These are phyloP conservation scores for Piper longum DNA, from an alignment of 164 flowering plant species.

Conservation along the genomic window DNA sequence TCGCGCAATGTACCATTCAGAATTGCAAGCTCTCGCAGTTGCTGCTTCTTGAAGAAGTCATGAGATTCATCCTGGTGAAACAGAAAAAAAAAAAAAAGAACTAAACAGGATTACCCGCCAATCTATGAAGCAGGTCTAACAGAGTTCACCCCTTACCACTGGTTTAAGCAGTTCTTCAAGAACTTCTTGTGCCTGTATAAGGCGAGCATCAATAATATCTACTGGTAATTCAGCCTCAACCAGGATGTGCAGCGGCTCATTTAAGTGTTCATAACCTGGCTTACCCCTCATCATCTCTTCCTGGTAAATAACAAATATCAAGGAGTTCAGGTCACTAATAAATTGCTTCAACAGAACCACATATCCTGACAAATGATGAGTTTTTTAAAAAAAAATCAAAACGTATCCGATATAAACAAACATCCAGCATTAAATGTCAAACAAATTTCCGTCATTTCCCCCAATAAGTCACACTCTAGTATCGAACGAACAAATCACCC, in stretches of 20 bases:
- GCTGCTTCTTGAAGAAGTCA: conserved; percentile 87
- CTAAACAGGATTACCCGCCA: background rate
- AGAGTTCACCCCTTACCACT: conserved; percentile 26
- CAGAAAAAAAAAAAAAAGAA: background rate
- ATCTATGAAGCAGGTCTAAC: background rate
- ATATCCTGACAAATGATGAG: background rate
- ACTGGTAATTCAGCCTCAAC: conserved; percentile 89
- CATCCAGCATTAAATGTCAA: too few species aligned
- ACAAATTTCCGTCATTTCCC: too few species aligned
- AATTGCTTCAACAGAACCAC: background rate
- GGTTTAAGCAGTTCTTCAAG: conserved; percentile 85
- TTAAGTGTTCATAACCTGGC: conserved; percentile 87
- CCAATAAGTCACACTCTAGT: too few species aligned
- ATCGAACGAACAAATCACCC: too few species aligned
- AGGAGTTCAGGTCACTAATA: background rate
- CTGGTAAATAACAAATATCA: conserved; percentile 16
- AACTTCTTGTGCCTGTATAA: conserved; percentile 84
- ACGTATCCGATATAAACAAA: too few species aligned
- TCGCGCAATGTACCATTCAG: conserved; percentile 91
- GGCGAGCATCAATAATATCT: conserved; percentile 71
- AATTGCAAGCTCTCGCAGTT: conserved; percentile 91
- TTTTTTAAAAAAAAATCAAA: background rate
- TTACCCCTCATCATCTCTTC: conserved; percentile 97
- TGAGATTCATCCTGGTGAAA: conserved; percentile 69
- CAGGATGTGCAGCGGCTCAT: conserved; percentile 84